Evolutionary conservation across 2,329 filamentous ascomycete species (phyloP).

Genomic region (Diaporthe ilicicola): DNA sequence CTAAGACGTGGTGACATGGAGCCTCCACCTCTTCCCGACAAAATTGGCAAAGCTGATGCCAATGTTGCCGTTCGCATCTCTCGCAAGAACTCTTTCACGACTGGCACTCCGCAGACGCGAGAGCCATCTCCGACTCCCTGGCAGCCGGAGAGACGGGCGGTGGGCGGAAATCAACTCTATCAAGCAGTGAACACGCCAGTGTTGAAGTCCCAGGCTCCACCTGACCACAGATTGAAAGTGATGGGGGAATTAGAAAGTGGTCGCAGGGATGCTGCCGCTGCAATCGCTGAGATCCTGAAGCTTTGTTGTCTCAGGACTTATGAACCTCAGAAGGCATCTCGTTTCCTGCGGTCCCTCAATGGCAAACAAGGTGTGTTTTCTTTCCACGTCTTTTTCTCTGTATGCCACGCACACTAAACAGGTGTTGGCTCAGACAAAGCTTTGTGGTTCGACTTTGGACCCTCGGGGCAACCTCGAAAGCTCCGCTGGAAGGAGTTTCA

Average conservation of each 20-base stretch:
- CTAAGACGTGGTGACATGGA: no score
- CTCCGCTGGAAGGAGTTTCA: neutral
- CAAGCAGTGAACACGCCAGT: no score
- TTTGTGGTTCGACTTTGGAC: neutral
- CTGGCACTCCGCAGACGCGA: neutral
- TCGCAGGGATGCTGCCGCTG: no score
- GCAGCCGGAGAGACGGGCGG: neutral
- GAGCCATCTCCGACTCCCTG: no score
- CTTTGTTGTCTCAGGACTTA: neutral
- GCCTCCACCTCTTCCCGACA: no score
- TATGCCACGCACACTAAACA: neutral
- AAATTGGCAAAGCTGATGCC: neutral
- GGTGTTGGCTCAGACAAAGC: neutral
- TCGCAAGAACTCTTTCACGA: neutral
- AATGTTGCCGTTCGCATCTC: neutral
- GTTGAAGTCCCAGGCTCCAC: neutral
- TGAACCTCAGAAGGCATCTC: neutral
- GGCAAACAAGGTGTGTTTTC: neutral
- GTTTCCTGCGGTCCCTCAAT: neutral
- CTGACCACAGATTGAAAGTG: neutral
- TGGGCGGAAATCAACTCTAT: neutral
- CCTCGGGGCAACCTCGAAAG: neutral
- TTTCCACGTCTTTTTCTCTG: no score
- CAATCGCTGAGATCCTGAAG: neutral
- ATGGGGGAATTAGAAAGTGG: no score